Evolutionary conservation across 2,329 filamentous ascomycete genomes (phyloP), one percentile per base, ranked within the genome.

Genomic region (Diplodia scrobiculata): DNA sequence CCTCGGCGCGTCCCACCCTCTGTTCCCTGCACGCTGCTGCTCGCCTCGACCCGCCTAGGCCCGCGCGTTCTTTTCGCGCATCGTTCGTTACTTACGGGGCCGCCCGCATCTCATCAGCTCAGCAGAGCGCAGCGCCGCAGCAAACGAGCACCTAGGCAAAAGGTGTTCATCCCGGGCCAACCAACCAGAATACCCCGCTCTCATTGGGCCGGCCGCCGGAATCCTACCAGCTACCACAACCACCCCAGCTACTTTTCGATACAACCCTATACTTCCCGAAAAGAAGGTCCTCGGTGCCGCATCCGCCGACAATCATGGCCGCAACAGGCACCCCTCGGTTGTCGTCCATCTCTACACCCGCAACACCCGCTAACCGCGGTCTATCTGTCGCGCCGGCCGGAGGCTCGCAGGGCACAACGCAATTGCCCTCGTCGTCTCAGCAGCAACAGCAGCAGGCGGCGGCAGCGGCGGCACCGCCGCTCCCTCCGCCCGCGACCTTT

Each of bases 401-500:
- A 14, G n/a, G 25, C 32, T 29, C 41, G 27, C 45, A 51, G 41
- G 29, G 21, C 3, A 4, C 25, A 38, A 17, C 59, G 25, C 54
- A 17, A 21, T 51, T 14, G 36, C 65, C 29, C 51, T 41, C 38
- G 21, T 19, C 36, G 41, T 51, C 21, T 14, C 65, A n/a, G 21
- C 47, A n/a, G 55, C 38, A 13, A 34, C 64, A 34, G 29, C 66
- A 58, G 32, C 67, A 38, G 17, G 10, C 34, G 10, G 10, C 34
- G 34, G 34, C 34, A 3, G 34, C 34, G 10, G 34, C 34, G 10
- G 84, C 73, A 80, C 81, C 89, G 36, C 79, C 85, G 2, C 87
- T 89, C 66, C 89, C 95, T 68, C 86, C 91, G 59, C 90, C 93
- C 32, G 89, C 93, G 77, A 87, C 87, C 59, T 91, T 97, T 80